phyloP scores from a whole-genome alignment of 805 yeast species.

The Teunomyces barrocoloradensis region DNA sequence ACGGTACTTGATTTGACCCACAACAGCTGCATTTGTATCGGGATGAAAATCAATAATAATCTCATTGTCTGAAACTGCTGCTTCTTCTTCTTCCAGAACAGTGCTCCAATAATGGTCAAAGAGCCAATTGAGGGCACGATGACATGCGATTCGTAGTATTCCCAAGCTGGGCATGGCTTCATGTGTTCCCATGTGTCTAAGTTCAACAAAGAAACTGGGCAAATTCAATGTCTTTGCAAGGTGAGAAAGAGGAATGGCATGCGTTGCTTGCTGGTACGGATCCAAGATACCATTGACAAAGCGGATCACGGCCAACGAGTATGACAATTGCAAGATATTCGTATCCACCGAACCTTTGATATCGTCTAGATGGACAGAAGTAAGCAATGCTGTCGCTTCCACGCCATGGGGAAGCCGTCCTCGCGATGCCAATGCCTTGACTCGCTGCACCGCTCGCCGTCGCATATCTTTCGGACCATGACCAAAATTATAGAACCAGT shows the following conservation, averaged over 20 bases:
- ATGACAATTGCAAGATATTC: constrained; percentile 47
- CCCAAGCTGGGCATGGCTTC: constrained; percentile 73
- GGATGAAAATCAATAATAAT: background rate
- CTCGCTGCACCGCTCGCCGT: constrained; percentile 48
- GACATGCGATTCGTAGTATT: constrained; percentile 58
- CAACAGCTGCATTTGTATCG: background rate
- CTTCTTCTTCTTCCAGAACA: background rate
- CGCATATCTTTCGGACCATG: constrained; percentile 26
- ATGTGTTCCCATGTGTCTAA: constrained; percentile 89
- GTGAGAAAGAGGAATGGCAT: constrained; percentile 73
- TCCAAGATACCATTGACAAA: constrained; percentile 92
- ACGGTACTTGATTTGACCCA: constrained; percentile 4
- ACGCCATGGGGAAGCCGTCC: constrained; percentile 72
- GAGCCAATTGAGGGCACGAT: constrained; percentile 73
- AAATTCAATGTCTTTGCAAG: constrained; percentile 67
- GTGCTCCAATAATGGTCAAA: constrained; percentile 66
- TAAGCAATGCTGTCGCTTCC: constrained; percentile 60
- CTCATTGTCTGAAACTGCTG: background rate
- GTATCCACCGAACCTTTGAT: constrained; percentile 20
- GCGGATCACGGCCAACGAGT: constrained; percentile 72
- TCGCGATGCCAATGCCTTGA: constrained; percentile 53
- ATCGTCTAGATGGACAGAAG: constrained; percentile 41
- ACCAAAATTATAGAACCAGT: constrained; percentile 50
- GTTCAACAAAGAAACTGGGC: constrained; percentile 83
- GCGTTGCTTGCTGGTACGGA: constrained; percentile 75